Evolutionary conservation across 2,329 filamentous ascomycete species (phyloP).

Genomic region (Fusarium temperatum): DNA sequence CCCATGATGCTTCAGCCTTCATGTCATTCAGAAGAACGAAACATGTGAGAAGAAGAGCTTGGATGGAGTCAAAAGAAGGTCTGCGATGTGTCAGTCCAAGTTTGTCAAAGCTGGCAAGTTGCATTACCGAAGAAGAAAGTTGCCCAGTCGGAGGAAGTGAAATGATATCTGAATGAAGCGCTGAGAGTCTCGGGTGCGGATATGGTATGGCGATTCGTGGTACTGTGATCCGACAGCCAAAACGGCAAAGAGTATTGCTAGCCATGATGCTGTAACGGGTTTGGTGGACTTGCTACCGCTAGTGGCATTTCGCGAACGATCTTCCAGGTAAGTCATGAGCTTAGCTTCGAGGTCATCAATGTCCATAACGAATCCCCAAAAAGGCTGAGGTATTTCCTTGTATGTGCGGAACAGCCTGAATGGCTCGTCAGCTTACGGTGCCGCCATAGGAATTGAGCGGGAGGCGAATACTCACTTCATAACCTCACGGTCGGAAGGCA

Average conservation of each 20-base stretch:
- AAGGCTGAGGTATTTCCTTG: slow-evolving; percentile 73
- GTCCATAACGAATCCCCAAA: slow-evolving; percentile 74
- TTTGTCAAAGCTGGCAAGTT: not conserved
- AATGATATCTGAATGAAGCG: slow-evolving; percentile 71
- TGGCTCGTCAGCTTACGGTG: slow-evolving; percentile 6
- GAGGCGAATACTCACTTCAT: slow-evolving; percentile 64
- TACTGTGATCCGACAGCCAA: slow-evolving; percentile 73
- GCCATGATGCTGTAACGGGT: slow-evolving; percentile 70
- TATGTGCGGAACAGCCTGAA: slow-evolving; percentile 70
- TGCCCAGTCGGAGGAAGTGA: slow-evolving; percentile 70
- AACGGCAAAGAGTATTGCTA: slow-evolving; percentile 72
- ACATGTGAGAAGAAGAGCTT: slow-evolving; percentile 69
- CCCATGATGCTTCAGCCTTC: slow-evolving; percentile 76
- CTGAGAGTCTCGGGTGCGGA: slow-evolving; percentile 67
- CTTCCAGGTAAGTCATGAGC: slow-evolving; percentile 72
- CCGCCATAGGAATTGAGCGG: not conserved
- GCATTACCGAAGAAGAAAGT: slow-evolving; percentile 66
- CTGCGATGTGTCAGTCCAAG: slow-evolving; percentile 44
- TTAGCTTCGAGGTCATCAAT: slow-evolving; percentile 72
- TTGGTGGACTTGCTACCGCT: slow-evolving; percentile 56
- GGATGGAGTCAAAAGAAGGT: slow-evolving; percentile 72
- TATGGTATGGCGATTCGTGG: slow-evolving; percentile 70
- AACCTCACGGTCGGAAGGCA: slow-evolving; percentile 72
- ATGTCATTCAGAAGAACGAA: slow-evolving; percentile 74
- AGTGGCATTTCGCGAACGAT: slow-evolving; percentile 65